Evolutionary conservation across 495 filamentous ascomycete species (phyloP).

Genomic region (Aspergillus haitiensis): DNA sequence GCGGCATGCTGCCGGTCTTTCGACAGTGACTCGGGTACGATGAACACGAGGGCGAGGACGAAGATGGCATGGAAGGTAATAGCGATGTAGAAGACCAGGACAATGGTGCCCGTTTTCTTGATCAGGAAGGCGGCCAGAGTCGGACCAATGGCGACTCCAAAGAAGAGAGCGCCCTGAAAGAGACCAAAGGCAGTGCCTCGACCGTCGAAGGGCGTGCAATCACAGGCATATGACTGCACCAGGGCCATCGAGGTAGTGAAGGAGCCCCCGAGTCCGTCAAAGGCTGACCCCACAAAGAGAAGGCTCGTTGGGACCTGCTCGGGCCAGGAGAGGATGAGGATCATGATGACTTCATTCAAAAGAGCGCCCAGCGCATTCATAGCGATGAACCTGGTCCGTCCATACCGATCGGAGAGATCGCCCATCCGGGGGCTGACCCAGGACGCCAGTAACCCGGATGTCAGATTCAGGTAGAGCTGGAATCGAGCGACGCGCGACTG

Average conservation of each 20-base stretch:
- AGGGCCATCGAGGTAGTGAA: slow-evolving; percentile 82
- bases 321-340: slow-evolving; percentile 71
- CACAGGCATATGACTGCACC: slow-evolving; percentile 79
- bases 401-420: slow-evolving; percentile 83
- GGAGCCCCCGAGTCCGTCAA: slow-evolving; percentile 83
- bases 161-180: slow-evolving; percentile 84
- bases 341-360: slow-evolving; percentile 68
- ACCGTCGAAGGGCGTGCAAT: slow-evolving; percentile 77
- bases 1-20: slow-evolving; percentile 65
- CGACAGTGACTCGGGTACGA: slow-evolving; percentile 81
- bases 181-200: slow-evolving; percentile 86
- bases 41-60: slow-evolving; percentile 62
- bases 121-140: slow-evolving; percentile 76
- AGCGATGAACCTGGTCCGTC: slow-evolving; percentile 69
- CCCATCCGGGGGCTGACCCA: slow-evolving; percentile 81
- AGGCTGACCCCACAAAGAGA: slow-evolving; percentile 68
- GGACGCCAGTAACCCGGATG: slow-evolving; percentile 69
- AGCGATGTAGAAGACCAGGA: slow-evolving; percentile 77
- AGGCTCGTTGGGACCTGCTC: slow-evolving; percentile 68
- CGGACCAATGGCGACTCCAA: slow-evolving; percentile 82
- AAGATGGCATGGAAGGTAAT: slow-evolving; percentile 70
- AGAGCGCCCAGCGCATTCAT: slow-evolving; percentile 67
- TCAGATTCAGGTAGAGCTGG: slow-evolving; percentile 67
- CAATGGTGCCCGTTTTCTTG: slow-evolving; percentile 61
- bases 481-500: slow-evolving; percentile 76